These are phyloP conservation scores for Rutstroemia sp. DNA, from an alignment of 2,329 filamentous ascomycete genomes.

Conservation along the genomic window DNA sequence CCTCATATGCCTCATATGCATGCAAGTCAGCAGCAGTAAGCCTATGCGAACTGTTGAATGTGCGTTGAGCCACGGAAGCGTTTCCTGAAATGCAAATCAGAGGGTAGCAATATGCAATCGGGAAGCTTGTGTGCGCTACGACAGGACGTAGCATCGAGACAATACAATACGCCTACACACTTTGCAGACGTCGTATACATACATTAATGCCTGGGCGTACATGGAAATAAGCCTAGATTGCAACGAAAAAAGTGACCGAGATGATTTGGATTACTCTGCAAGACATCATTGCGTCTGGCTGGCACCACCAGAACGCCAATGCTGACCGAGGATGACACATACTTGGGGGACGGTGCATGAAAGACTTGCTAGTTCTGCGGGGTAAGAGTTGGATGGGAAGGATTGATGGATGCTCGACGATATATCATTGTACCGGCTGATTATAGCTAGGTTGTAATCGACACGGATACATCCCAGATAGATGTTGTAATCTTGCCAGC, in stretches of 20 bases:
- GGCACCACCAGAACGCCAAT: neutral
- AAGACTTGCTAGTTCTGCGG: neutral
- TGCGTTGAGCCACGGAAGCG: neutral
- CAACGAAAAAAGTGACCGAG: too few relatives aligned
- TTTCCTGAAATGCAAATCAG: neutral
- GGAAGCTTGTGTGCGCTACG: too few relatives aligned
- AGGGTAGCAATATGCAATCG: too few relatives aligned
- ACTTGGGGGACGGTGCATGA: neutral
- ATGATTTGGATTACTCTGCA: conserved; percentile 1
- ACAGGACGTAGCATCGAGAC: neutral
- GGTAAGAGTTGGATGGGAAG: neutral
- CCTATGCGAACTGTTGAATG: neutral
- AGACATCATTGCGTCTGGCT: conserved; percentile 5
- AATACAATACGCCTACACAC: too few relatives aligned
- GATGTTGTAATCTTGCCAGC: neutral
- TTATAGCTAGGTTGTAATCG: neutral
- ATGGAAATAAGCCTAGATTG: neutral
- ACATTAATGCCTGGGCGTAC: neutral
- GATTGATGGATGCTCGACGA: neutral
- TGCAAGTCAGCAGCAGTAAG: conserved; percentile 7
- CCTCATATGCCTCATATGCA: neutral
- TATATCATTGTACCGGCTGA: neutral
- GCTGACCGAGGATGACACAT: neutral
- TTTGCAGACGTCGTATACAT: neutral
- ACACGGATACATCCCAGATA: neutral